Evolutionary conservation across 371 early-diverging fungal species (phyloP).

Genomic region (Mucor lusitanicus): DNA sequence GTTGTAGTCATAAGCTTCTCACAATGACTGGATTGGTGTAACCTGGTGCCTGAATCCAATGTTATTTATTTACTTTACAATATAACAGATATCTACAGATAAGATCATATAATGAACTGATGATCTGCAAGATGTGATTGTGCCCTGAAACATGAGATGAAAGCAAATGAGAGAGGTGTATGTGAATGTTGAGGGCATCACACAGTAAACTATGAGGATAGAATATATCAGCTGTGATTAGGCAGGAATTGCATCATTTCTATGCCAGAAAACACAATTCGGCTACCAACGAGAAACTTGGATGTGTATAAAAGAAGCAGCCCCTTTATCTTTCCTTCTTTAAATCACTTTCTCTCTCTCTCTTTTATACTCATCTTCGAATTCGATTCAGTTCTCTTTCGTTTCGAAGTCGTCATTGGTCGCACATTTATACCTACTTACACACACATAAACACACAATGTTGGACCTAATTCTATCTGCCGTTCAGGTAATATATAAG

Average conservation of each 20-base stretch:
- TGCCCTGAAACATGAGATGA: not conserved
- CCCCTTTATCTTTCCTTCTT: constrained; percentile 2
- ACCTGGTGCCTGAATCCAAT: not conserved
- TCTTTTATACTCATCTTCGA: not conserved
- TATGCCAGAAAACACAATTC: constrained; percentile 16
- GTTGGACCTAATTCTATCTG: constrained; percentile 22
- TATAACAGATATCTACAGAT: not conserved
- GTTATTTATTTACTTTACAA: not conserved
- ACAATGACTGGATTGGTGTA: constrained; percentile 4
- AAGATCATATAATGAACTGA: not conserved
- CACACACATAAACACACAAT: not conserved
- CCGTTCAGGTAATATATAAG: constrained; percentile 20
- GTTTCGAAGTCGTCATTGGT: not conserved
- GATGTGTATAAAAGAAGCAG: not conserved
- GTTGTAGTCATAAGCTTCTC: constrained; percentile 7
- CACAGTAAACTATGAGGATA: not conserved
- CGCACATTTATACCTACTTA: not conserved
- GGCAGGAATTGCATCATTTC: constrained; percentile 16
- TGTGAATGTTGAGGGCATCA: not conserved
- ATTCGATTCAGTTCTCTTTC: not conserved
- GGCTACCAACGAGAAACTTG: not conserved
- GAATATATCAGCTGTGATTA: not conserved
- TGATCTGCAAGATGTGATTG: not conserved
- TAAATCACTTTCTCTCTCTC: not conserved
- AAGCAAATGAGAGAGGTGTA: not conserved